phyloP scores from a whole-genome alignment of 768 basidiomycete genomes.

The Daedalea quercina region DNA sequence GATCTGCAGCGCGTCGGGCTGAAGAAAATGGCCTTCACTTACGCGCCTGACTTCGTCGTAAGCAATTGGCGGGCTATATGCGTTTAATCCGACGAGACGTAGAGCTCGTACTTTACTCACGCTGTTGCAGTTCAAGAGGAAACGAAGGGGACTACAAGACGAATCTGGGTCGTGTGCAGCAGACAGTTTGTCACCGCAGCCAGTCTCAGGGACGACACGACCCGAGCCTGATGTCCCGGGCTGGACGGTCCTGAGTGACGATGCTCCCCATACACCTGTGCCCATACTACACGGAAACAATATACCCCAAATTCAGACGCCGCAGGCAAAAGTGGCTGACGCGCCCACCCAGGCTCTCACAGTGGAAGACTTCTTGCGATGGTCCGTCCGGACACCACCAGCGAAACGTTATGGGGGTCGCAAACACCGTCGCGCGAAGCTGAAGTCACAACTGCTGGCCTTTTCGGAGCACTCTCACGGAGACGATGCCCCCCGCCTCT shows the following conservation, averaged over 20 bases:
- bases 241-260: background rate
- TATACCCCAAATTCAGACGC: background rate
- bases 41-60: conserved; percentile 7
- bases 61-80: background rate
- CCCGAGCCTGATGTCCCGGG: background rate
- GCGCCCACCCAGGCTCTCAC: background rate
- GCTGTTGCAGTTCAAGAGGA: conserved; percentile 1
- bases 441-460: background rate
- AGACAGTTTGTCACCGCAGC: background rate
- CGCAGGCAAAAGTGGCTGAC: background rate
- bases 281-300: too few relatives aligned
- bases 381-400: conserved; percentile 40
- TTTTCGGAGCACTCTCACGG: background rate
- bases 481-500: background rate
- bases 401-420: background rate
- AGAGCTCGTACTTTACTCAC: too few relatives aligned
- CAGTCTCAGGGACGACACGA: background rate
- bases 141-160: background rate
- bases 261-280: too few relatives aligned
- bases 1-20: too few relatives aligned
- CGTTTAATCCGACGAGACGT: too few relatives aligned
- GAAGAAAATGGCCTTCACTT: conserved; percentile 1
- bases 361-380: conserved; percentile 74
- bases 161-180: background rate
- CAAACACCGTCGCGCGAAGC: background rate